Conservation (phyloP, 345 rosid species). For the Eucalyptus lansdowneana region DNA sequence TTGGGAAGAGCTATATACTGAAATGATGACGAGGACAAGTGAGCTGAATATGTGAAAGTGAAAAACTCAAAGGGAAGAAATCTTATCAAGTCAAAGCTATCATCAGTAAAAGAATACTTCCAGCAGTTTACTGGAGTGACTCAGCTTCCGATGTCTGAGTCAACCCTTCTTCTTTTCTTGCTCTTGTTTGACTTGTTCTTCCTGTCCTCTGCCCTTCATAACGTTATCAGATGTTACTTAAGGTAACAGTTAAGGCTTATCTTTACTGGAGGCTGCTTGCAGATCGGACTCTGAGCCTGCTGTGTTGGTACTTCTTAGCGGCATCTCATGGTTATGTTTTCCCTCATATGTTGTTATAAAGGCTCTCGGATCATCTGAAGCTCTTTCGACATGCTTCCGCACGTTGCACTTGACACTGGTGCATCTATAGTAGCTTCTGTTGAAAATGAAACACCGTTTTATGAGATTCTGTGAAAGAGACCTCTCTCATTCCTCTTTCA, state of each 20-base stretch:
- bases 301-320: conserved; percentile 13
- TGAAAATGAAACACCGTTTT: background rate
- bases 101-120: background rate
- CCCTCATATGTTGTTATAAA: conserved; percentile 94
- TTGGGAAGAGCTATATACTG: background rate
- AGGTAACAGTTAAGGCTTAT: background rate
- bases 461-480: background rate
- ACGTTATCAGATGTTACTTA: background rate
- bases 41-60: background rate
- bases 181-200: background rate
- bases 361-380: conserved; percentile 79
- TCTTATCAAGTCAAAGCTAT: background rate
- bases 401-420: conserved; percentile 70
- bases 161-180: background rate
- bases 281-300: background rate
- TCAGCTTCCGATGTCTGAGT: background rate
- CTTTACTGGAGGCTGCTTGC: conserved; percentile 9
- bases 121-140: background rate
- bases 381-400: conserved; percentile 89
- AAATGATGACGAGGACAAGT: background rate
- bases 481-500: background rate
- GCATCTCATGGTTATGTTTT: conserved; percentile 86
- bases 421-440: conserved; percentile 94
- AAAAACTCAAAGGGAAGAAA: background rate
- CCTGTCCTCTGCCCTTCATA: background rate